phyloP scores from a whole-genome alignment of 75 land plant species.

The Pinus taeda region DNA sequence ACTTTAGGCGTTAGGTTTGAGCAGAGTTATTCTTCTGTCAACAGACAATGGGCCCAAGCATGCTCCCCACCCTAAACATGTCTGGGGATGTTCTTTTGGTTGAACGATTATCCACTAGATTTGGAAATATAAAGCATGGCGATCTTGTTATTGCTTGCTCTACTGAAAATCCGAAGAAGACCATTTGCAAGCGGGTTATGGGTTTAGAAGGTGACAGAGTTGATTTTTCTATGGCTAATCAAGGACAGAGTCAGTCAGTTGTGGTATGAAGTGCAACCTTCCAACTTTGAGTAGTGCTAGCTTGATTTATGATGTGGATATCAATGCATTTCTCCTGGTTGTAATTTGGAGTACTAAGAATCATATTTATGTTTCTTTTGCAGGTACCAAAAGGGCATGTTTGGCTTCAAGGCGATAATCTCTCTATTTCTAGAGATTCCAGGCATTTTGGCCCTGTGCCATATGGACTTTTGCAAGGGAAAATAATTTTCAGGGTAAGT shows the following conservation, averaged over 20 bases:
- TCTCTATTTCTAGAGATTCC: constrained; percentile 69
- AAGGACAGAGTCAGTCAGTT: constrained; percentile 9
- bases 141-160: constrained; percentile 74
- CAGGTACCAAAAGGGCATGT: constrained; percentile 97
- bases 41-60: constrained; percentile 78
- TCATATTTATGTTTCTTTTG: constrained; percentile 2
- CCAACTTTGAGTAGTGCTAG: not conserved
- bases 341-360: not conserved
- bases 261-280: constrained; percentile 9
- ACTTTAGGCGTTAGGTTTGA: not conserved
- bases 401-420: constrained; percentile 92
- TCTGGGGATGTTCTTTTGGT: constrained; percentile 63
- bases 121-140: constrained; percentile 47
- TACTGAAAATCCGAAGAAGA: constrained; percentile 62
- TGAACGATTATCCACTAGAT: constrained; percentile 49
- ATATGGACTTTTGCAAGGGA: constrained; percentile 64
- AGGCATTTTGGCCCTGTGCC: constrained; percentile 86
- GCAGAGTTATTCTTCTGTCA: not conserved
- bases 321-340: not conserved
- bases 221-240: constrained; percentile 21
- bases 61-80: constrained; percentile 78
- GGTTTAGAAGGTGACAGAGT: constrained; percentile 79
- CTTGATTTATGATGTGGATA: not conserved
- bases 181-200: constrained; percentile 61
- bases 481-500: constrained; percentile 25